These are phyloP conservation scores for Aspergillus brasiliensis DNA, from an alignment of 2,329 filamentous ascomycete species.

Conservation along the genomic window DNA sequence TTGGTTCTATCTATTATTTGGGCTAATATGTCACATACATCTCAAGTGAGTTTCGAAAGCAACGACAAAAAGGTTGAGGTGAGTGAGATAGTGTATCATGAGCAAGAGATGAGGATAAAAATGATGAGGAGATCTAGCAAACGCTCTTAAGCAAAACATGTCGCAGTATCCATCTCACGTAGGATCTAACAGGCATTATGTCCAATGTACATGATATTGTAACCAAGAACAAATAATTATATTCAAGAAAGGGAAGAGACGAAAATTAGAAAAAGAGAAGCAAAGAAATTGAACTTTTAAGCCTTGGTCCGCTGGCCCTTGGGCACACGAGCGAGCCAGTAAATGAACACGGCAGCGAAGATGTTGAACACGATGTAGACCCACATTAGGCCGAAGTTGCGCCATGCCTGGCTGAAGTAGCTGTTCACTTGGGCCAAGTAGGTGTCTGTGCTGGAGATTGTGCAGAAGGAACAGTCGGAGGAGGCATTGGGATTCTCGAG, in stretches of 20 bases:
- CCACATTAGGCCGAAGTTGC: slow-evolving; percentile 72
- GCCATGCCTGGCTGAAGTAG: slow-evolving; percentile 57
- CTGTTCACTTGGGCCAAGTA: slow-evolving; percentile 49
- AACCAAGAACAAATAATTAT: background rate
- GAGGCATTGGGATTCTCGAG: slow-evolving; percentile 50
- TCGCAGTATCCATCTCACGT: background rate
- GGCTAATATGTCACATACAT: too few relatives aligned
- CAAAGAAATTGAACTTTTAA: background rate
- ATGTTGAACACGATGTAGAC: slow-evolving; percentile 68
- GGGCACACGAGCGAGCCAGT: slow-evolving; percentile 64
- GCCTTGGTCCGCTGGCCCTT: slow-evolving; percentile 37
- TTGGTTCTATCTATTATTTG: too few relatives aligned
- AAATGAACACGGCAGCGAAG: slow-evolving; percentile 58
- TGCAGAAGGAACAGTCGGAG: slow-evolving; percentile 53
- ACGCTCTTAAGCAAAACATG: background rate
- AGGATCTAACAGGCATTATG: background rate
- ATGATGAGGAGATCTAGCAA: background rate
- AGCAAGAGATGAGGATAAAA: background rate
- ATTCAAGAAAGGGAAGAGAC: background rate
- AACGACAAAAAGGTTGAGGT: too few relatives aligned
- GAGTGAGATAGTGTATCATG: too few relatives aligned
- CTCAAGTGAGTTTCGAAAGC: too few relatives aligned
- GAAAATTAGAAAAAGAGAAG: background rate
- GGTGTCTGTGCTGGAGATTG: slow-evolving; percentile 48
- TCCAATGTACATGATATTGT: background rate